Evolutionary conservation across 1,284 basidiomycete genomes (phyloP).

Genomic region (Vanrija pseudolonga): DNA sequence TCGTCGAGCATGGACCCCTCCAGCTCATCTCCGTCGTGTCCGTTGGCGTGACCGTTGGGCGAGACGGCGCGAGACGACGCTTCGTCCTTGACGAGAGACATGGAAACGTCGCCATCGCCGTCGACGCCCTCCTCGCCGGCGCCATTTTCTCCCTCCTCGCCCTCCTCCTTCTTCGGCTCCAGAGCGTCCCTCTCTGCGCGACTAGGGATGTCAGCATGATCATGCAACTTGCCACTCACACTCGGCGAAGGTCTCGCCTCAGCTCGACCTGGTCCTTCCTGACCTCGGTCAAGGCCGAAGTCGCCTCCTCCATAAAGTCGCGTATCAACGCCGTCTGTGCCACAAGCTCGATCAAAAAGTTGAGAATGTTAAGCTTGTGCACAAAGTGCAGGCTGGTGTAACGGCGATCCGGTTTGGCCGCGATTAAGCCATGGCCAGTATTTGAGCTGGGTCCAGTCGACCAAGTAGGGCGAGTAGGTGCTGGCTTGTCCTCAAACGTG

Average conservation of each 20-base stretch:
- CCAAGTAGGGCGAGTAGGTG: constrained; percentile 46
- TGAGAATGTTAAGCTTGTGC: constrained; percentile 79
- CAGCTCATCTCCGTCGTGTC: constrained; percentile 34
- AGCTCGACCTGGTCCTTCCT: constrained; percentile 94
- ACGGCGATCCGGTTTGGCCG: constrained; percentile 56
- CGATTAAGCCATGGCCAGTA: constrained; percentile 45
- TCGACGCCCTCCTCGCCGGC: constrained; percentile 61
- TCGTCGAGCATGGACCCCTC: constrained; percentile 27
- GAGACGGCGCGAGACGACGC: constrained; percentile 19
- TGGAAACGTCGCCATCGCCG: constrained; percentile 60
- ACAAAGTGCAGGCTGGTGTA: constrained; percentile 69
- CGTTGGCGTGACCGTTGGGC: constrained; percentile 26
- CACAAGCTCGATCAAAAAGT: constrained; percentile 84
- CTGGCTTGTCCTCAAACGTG: constrained; percentile 57
- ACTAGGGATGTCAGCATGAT: constrained; percentile 12
- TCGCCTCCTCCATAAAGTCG: constrained; percentile 83
- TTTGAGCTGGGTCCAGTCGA: constrained; percentile 39
- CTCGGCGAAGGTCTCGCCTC: constrained; percentile 77
- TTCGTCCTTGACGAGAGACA: constrained; percentile 23
- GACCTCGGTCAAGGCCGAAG: constrained; percentile 81
- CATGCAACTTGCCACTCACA: constrained; percentile 56
- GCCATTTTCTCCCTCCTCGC: constrained; percentile 56
- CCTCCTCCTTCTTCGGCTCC: constrained; percentile 42
- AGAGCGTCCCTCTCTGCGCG: constrained; percentile 47
- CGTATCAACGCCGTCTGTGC: constrained; percentile 85